These are phyloP conservation scores for Ophiostoma australiae DNA, from an alignment of 2,329 filamentous ascomycete genomes.

Conservation along the genomic window DNA sequence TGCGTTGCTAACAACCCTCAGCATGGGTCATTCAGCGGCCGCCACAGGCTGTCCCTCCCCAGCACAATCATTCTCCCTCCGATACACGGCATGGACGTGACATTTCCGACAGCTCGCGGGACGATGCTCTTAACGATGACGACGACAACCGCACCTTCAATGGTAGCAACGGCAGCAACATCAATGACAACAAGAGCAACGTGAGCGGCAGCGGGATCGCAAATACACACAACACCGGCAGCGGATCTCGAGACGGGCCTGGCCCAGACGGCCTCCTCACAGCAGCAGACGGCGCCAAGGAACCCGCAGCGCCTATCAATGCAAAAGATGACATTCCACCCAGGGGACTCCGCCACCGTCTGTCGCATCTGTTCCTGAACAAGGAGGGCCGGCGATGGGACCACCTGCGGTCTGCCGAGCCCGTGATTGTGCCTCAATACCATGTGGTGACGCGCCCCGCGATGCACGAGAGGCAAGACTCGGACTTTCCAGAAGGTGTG, in stretches of 20 bases:
- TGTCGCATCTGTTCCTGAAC: slow-evolving; percentile 44
- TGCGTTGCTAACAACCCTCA: slow-evolving; percentile 17
- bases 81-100: slow-evolving; percentile 22
- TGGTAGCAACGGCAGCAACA: slow-evolving; percentile 9
- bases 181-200: background rate
- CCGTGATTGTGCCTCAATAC: slow-evolving; percentile 49
- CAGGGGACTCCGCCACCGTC: slow-evolving; percentile 21
- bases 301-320: background rate
- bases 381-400: slow-evolving; percentile 52
- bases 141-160: slow-evolving; percentile 13
- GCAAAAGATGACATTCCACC: background rate
- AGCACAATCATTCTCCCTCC: slow-evolving; percentile 29
- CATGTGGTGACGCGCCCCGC: slow-evolving; percentile 21
- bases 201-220: background rate
- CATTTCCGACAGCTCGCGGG: background rate
- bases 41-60: slow-evolving; percentile 25
- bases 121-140: slow-evolving; percentile 7
- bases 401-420: slow-evolving; percentile 54
- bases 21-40: slow-evolving; percentile 29
- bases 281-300: slow-evolving; percentile 10
- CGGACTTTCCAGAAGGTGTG: background rate
- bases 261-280: background rate
- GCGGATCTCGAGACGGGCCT: background rate
- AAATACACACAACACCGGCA: background rate
- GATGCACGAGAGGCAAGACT: background rate